A percentile compares a stretch with the other conserved stretches of the same genome.
Evolutionary conservation across 257 asterid species (phyloP).

Genomic region (Solanum medicagineum): DNA sequence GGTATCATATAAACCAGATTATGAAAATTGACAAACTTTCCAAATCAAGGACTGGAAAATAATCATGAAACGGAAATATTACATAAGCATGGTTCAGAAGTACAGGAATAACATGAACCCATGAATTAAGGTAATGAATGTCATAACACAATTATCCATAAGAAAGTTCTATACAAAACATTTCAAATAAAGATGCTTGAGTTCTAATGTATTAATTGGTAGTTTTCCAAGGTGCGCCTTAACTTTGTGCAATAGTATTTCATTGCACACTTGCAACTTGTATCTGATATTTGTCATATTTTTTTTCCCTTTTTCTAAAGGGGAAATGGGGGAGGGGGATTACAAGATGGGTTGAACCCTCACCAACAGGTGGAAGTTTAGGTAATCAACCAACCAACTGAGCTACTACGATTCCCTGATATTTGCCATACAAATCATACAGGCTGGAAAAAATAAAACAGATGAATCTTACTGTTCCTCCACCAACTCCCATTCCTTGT

Average conservation of each 20-base stretch:
- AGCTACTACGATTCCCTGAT: neutral
- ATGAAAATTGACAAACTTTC: neutral
- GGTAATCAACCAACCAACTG: neutral
- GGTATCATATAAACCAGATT: neutral
- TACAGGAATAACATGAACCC: neutral
- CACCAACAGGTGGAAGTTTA: neutral
- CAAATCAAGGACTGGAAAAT: neutral
- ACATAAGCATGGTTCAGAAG: neutral
- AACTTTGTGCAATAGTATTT: neutral
- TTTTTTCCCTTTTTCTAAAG: neutral
- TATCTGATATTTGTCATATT: neutral
- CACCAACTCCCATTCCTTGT: constrained; percentile 90
- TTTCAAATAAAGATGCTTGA: neutral
- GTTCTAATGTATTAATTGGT: neutral
- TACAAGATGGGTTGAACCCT: neutral
- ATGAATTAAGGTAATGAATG: neutral
- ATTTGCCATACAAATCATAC: neutral
- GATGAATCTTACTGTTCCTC: constrained; percentile 69
- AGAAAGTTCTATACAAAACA: neutral
- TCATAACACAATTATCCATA: neutral
- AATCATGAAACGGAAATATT: neutral
- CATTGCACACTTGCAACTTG: neutral
- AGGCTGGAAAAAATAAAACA: neutral
- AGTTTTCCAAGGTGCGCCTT: neutral
- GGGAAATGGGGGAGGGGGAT: neutral